Evolutionary conservation across 2,329 filamentous ascomycete genomes (phyloP), one percentile per base, ranked within the genome.

Genomic region (Xylogone sp.): DNA sequence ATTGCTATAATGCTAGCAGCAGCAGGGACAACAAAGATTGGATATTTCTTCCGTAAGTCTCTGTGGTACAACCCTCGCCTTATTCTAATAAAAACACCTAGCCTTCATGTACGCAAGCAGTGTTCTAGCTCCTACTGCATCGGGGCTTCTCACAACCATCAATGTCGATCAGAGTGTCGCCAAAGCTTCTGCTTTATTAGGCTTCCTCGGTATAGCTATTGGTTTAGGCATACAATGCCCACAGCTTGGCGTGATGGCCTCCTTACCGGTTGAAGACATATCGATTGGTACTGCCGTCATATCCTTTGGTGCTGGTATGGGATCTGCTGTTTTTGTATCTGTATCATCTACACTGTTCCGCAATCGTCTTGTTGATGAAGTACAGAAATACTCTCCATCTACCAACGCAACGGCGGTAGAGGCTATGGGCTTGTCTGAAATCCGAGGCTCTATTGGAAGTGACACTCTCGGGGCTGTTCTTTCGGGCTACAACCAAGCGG

Each of bases 111-210:
- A 82, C 18, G 31, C 74, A 16, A 73, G 73, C 12, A 73, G 78
- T 5, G 69, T 69, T 44, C 60, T 84, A 53, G 31, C 24, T 18
- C 18, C 34, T 2, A 29, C 43, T 42, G 43, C 61, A 1, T 52
- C 74, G 78, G 79, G 77, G 22, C 70, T 83, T 53, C 70, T 82
- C 53, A 75, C 77, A 0, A 80, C 76, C 0, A 72, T 80, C 20
- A 64, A 66, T 19, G 67, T 78, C 3, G 56, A 72, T 57, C 79
- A 75, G 5, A 67, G 71, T 1, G 59, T 74, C 10, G 7, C 42
- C 10, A 29, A 43, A 24, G 72, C 69, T 69, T 53, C 55, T 20
- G 56, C 50, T 12, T 57, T 55, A 29, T 48, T 46, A 27, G 43
- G 54, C 10, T 5, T 59, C 10, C 46, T 53, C 3, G 57, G 57